Evolutionary conservation across 2,329 filamentous ascomycete genomes (phyloP), one percentile per base, ranked within the genome.

Genomic region (Moelleriella libera): DNA sequence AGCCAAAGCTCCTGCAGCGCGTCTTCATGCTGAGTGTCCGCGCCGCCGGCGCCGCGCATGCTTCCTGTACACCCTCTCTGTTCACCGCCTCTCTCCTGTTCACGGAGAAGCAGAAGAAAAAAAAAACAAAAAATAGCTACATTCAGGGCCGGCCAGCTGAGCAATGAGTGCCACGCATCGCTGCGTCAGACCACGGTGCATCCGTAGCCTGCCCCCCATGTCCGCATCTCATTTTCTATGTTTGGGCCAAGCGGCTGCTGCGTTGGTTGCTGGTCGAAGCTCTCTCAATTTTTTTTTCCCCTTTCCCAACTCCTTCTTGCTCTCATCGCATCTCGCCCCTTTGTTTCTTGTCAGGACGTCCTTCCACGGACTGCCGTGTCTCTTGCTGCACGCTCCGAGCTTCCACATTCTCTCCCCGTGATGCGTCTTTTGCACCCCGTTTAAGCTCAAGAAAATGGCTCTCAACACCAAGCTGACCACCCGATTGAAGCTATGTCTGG

Each of bases 401-500:
- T 21, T 21, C 21, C 21, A 21, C 2, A 21, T 21, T 21, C 21
- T 21, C 21, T 21, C 21, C 21, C 21, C 3, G 21, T 21, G 21
- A 21, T 21, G 21, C 21, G 21, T 21, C 21, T 21, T 21, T 21
- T 21, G 21, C 21, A 21, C 21, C 21, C 21, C 21, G 21, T 21
- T 21, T 21, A 21, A 21, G 21, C 21, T 21, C 21, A 21, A 21
- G 44, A 53, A 47, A 48, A 63, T 64, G 61, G 57, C 53, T 47
- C 56, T 40, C 55, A 52, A 52, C 55, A 50, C 48, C 45, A 47
- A 49, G 55, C 64, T 67, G 59, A 67, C 61, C 48, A 52, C 56
- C 28, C 50, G 52, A 51, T 49, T 78, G 49, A 74, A 83, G 80
- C 67, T 83, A 59, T 82, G 78, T 61, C 71, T 84, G 56, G 80